These are phyloP conservation scores for Debaryomyces sp. DNA, from an alignment of 1,139 yeast genomes.

Conservation along the genomic window DNA sequence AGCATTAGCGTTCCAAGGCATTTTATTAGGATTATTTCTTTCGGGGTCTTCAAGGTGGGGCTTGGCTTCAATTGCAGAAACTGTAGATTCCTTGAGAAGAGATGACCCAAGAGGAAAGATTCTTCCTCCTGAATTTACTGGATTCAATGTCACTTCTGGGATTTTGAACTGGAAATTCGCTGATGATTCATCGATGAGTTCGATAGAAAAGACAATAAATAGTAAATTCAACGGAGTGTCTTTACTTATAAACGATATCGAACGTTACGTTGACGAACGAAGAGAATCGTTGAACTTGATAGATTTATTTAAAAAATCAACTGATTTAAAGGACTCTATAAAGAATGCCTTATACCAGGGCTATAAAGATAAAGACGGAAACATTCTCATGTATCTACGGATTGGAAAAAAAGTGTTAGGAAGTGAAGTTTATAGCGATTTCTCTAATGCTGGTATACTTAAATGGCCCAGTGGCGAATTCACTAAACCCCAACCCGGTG, in stretches of 20 bases:
- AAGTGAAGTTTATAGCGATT: conserved; percentile 48
- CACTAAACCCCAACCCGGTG: conserved; percentile 46
- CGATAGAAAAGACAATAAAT: conserved; percentile 14
- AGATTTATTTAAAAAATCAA: conserved; percentile 35
- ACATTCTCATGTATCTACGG: conserved; percentile 52
- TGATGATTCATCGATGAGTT: conserved; percentile 7
- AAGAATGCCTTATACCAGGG: conserved; percentile 27
- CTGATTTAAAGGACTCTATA: conserved; percentile 37
- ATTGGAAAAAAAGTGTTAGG: conserved; percentile 54
- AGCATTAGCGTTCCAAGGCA: conserved; percentile 78
- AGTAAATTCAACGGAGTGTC: conserved; percentile 52
- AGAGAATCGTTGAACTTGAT: conserved; percentile 44
- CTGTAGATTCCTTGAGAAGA: conserved; percentile 64
- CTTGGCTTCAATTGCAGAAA: conserved; percentile 84
- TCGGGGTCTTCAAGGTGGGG: conserved; percentile 96
- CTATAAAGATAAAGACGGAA: conserved; percentile 26
- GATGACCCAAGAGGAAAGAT: conserved; percentile 73
- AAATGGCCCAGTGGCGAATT: conserved; percentile 62
- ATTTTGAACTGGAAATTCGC: conserved; percentile 36
- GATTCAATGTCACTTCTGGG: conserved; percentile 35
- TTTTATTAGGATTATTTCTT: conserved; percentile 74
- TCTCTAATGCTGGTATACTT: conserved; percentile 57
- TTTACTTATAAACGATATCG: conserved; percentile 77
- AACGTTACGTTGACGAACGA: conserved; percentile 60
- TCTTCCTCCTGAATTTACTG: conserved; percentile 57